Conservation (phyloP, 768 basidiomycete genomes). For the Mycena rebaudengoi region DNA sequence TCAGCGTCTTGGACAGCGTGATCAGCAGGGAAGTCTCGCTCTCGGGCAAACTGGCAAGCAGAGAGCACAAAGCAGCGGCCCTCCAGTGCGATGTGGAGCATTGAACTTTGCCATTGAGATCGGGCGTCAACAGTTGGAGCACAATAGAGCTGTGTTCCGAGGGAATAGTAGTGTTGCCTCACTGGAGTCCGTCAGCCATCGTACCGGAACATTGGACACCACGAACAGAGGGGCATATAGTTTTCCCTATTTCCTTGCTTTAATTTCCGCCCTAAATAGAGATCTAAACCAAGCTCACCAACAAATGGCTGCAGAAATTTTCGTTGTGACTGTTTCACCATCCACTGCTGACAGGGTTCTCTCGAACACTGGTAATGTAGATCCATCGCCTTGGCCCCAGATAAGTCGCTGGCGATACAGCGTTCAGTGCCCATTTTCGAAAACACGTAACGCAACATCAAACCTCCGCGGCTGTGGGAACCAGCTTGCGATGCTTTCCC, state of each 20-base stretch:
- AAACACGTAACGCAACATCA: background rate
- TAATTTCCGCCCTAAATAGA: background rate
- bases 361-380: slow-evolving; percentile 59
- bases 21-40: slow-evolving; percentile 59
- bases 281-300: slow-evolving; percentile 48
- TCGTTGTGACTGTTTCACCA: slow-evolving; percentile 41
- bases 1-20: slow-evolving; percentile 51
- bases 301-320: slow-evolving; percentile 65
- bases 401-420: slow-evolving; percentile 47
- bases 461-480: slow-evolving; percentile 65
- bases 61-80: slow-evolving; percentile 73
- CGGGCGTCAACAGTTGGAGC: slow-evolving; percentile 73
- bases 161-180: slow-evolving; percentile 65
- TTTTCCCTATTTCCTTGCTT: slow-evolving; percentile 62
- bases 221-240: slow-evolving; percentile 70
- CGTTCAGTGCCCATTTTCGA: background rate
- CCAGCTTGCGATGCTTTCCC: slow-evolving; percentile 71
- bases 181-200: slow-evolving; percentile 43
- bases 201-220: background rate
- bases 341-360: slow-evolving; percentile 43
- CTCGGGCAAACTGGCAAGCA: slow-evolving; percentile 66
- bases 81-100: slow-evolving; percentile 72
- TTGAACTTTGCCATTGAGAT: slow-evolving; percentile 62
- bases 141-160: slow-evolving; percentile 68
- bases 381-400: slow-evolving; percentile 69